Evolutionary conservation across 176 grass and related monocot species (phyloP), one percentile per base, ranked within the genome.

Genomic region (Oryza meyeriana): DNA sequence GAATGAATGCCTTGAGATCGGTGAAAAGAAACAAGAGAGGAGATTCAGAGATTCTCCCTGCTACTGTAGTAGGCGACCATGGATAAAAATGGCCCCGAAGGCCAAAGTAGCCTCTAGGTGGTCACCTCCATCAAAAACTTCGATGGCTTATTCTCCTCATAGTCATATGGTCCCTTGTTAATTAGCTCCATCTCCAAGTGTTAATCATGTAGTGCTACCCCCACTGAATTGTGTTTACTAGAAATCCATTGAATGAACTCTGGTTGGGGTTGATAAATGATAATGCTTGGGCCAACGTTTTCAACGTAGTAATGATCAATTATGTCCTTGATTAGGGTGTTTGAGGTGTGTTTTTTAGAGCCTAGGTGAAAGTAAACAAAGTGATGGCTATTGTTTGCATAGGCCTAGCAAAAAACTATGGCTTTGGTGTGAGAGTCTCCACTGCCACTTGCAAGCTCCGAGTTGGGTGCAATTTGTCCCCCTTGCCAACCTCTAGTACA

Each of bases 31-130:
- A 58, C 44, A 4, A 25, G 40, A 47, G 58, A 5, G 7, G 48
- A 85, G 86, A 83, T 91, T 88, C 86, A 7, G 48, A 85, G 82
- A 83, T 91, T 88, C 86, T 57, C 74, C 32, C 40, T 79, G 86
- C 83, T 70, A 33, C 28, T 72, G 76, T n/a, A 1, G 8, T 14
- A 69, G 77, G 90, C 63, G 73, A 88, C 85, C 66, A 42, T 65
- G 12, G 1, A 35, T n/a, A 5, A 55, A 61, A 74, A 84, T 65
- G 57, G 80, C 71, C 64, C 61, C 71, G 71, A 90, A 34, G 55
- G 6, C n/a, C n/a, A n/a, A n/a, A n/a, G n/a, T n/a, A 59, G 48
- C 18, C n/a, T 59, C 42, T 72, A 73, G 47, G 75, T 64, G n/a
- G 32, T 69, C 65, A 45, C 39, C 20, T 61, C 77, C 71, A 81